phyloP scores from a whole-genome alignment of 148 eudicot genomes.

The Camellia lanceoleosa region DNA sequence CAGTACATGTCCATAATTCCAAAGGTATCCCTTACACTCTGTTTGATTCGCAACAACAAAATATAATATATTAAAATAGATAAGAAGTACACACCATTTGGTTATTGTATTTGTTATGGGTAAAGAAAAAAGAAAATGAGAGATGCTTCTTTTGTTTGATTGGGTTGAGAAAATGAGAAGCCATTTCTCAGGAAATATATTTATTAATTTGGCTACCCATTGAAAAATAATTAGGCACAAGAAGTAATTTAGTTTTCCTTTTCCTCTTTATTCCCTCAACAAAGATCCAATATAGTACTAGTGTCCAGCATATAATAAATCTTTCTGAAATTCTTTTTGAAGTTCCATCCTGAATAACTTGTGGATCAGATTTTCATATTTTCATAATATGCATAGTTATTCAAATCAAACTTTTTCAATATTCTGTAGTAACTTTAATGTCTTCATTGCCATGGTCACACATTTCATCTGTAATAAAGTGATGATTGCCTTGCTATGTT shows the following conservation, averaged over 20 bases:
- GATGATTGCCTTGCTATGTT: not conserved
- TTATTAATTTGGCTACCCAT: not conserved
- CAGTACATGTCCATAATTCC: not conserved
- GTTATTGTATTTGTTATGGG: not conserved
- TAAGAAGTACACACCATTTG: not conserved
- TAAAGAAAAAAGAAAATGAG: not conserved
- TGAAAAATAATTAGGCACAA: too few species aligned
- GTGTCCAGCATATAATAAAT: not conserved
- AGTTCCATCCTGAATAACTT: not conserved
- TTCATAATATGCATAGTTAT: not conserved
- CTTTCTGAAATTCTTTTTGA: not conserved
- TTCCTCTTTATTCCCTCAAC: not conserved
- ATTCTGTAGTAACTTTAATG: not conserved
- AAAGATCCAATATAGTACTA: not conserved
- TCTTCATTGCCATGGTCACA: not conserved
- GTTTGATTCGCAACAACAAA: not conserved
- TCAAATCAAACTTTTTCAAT: not conserved
- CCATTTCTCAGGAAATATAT: not conserved
- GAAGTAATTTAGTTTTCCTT: not conserved
- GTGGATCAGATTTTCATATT: not conserved
- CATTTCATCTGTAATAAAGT: not conserved
- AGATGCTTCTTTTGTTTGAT: not conserved
- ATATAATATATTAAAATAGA: too few species aligned
- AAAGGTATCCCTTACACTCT: not conserved
- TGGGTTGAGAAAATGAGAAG: not conserved